Evolutionary conservation across 768 basidiomycete genomes (phyloP).

Genomic region (Serendipita vermifera): DNA sequence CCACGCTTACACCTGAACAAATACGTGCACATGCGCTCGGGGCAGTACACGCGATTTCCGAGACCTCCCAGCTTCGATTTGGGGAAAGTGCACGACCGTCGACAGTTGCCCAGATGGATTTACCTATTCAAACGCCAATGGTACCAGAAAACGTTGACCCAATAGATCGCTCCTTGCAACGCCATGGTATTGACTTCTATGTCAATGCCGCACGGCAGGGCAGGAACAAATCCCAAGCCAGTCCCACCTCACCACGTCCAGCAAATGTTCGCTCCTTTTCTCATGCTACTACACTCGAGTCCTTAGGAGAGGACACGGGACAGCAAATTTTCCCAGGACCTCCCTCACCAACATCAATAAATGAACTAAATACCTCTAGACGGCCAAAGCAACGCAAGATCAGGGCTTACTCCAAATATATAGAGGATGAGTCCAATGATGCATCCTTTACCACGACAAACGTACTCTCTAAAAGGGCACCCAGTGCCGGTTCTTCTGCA

Average conservation of each 20-base stretch:
- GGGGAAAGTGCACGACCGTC: no score
- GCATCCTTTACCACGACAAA: neutral
- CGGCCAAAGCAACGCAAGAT: neutral
- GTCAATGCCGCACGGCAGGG: constrained; percentile 1
- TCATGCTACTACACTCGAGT: neutral
- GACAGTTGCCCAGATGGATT: neutral
- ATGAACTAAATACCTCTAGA: neutral
- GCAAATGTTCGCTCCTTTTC: neutral
- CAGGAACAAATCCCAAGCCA: neutral
- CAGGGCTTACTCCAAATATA: neutral
- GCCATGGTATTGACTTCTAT: constrained; percentile 1
- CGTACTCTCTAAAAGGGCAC: neutral
- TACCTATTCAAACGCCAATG: neutral
- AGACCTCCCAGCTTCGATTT: neutral
- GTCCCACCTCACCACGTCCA: neutral
- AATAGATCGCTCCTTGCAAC: neutral
- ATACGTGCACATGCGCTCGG: constrained; percentile 3
- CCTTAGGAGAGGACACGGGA: neutral
- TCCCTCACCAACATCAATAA: neutral
- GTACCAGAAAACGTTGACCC: neutral
- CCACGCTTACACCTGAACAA: neutral
- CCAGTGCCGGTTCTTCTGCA: neutral
- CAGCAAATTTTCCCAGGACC: neutral
- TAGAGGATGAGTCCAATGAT: neutral
- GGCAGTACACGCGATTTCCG: constrained; percentile 2